Evolutionary conservation across 805 yeast species (phyloP), one percentile per base, ranked within the genome.

Genomic region (Starmerella bombicola): DNA sequence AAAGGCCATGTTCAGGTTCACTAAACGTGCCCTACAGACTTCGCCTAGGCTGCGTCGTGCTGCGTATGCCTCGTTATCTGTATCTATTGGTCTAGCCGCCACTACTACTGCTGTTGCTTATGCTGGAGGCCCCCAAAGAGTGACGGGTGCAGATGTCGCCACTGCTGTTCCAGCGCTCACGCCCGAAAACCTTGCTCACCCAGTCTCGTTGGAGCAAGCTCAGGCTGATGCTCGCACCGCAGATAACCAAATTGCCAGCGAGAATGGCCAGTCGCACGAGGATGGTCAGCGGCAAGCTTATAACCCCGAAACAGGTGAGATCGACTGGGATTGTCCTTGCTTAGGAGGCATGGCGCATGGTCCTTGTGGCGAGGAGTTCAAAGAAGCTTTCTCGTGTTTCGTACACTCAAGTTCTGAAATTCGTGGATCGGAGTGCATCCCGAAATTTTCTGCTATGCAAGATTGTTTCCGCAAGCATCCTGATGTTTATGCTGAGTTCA

Each of bases 291-390:
- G 42, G 31, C 46, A 45, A 8, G 50, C 97, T 3, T 88, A 75
- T 64, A 75, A 88, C 65, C 96, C 96, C 23, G 94, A 82, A 55
- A 91, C 98, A 3, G 98, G 98, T 23, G 97, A 88, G 60, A 91
- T 91, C 64, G 88, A 91, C 73, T 91, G 98, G 98, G 97, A 91
- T 58, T 91, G 98, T 62, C 97, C 98, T n/a, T 88, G 97, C 63
- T 68, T 91, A 37, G 98, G 97, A 25, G 98, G 98, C 31, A 84
- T 91, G 96, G 97, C 98, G 24, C 71, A 86, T 50, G 98, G 98
- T 0, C 97, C 98, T 41, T 91, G 98, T 66, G 98, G 98, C 43
- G 86, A 78, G 54, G 94, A 85, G 64, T 84, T 84, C 69, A 84
- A 82, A 65, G 84, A 74, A 39, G 97, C 98, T 0, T 91, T 91